A percentile compares a stretch with the other conserved stretches of the same genome.
These are phyloP conservation scores for Diaporthe sp. DNA, from an alignment of 2,329 filamentous ascomycete species.

Conservation along the genomic window DNA sequence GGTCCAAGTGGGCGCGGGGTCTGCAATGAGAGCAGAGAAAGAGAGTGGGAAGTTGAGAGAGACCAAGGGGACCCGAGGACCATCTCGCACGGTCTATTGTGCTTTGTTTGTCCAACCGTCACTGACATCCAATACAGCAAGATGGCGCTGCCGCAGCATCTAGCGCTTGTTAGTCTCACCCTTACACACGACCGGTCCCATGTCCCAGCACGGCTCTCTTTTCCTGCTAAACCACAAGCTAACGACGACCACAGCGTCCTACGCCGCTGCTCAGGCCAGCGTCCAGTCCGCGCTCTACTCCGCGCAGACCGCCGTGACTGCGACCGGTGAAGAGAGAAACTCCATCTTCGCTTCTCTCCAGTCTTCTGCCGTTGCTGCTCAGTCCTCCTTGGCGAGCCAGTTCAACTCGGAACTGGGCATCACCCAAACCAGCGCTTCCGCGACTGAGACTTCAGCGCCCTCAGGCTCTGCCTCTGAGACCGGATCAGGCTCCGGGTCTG, in stretches of 20 bases:
- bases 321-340: slow-evolving; percentile 27
- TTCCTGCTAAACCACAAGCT: neutral
- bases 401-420: slow-evolving; percentile 27
- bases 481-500: neutral
- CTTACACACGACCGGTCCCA: neutral
- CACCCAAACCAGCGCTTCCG: neutral
- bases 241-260: slow-evolving; percentile 8
- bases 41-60: neutral
- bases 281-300: slow-evolving; percentile 13
- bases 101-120: neutral
- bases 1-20: neutral
- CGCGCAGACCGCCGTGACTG: slow-evolving; percentile 25
- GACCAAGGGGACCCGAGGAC: neutral
- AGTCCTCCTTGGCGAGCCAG: slow-evolving; percentile 10
- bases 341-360: slow-evolving; percentile 29
- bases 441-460: neutral
- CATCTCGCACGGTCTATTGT: neutral
- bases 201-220: neutral
- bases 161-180: slow-evolving; percentile 22
- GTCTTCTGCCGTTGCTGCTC: slow-evolving; percentile 28
- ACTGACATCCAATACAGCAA: slow-evolving; percentile 15
- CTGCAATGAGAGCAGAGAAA: neutral
- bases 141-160: slow-evolving; percentile 23
- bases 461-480: slow-evolving; percentile 15
- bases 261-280: slow-evolving; percentile 29